Conservation (phyloP, 164 flowering plant species). For the Taxillus chinensis region DNA sequence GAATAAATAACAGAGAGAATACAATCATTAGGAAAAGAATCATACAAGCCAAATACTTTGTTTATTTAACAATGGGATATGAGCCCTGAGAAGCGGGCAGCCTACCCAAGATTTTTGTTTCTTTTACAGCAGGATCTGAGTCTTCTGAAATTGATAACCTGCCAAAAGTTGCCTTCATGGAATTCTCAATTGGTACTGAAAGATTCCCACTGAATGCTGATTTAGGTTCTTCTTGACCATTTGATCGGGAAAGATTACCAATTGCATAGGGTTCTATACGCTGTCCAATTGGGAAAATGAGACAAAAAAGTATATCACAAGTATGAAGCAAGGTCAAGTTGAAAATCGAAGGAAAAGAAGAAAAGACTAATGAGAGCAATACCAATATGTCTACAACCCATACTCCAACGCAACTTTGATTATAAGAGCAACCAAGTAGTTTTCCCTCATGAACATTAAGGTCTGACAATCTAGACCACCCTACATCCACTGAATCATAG, state of each 20-base stretch:
- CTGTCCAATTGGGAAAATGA: conserved; percentile 29
- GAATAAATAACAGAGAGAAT: neutral
- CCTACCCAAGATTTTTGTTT: conserved; percentile 49
- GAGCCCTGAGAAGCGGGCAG: conserved; percentile 50
- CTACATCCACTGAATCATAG: conserved; percentile 91
- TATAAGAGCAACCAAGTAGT: conserved; percentile 96
- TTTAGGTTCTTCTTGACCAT: conserved; percentile 49
- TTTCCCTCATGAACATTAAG: conserved; percentile 93
- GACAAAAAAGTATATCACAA: conserved; percentile 3
- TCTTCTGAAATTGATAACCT: conserved; percentile 59
- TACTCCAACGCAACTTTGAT: conserved; percentile 98
- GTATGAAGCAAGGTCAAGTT: neutral
- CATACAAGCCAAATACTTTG: conserved; percentile 57
- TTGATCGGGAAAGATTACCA: conserved; percentile 25
- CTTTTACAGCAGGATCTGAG: conserved; percentile 55
- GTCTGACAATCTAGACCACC: conserved; percentile 96
- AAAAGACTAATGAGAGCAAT: conserved; percentile 10
- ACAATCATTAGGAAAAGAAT: neutral
- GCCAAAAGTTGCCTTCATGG: conserved; percentile 46
- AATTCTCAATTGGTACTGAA: conserved; percentile 45
- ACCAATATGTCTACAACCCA: conserved; percentile 99
- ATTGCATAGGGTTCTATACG: conserved; percentile 74
- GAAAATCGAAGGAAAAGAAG: neutral
- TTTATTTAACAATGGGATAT: conserved; percentile 39
- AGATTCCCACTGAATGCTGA: conserved; percentile 41